A percentile compares a stretch with the other conserved stretches of the same genome.
phyloP scores from a whole-genome alignment of 441 rosid species.

The Erysimum pusillum region DNA sequence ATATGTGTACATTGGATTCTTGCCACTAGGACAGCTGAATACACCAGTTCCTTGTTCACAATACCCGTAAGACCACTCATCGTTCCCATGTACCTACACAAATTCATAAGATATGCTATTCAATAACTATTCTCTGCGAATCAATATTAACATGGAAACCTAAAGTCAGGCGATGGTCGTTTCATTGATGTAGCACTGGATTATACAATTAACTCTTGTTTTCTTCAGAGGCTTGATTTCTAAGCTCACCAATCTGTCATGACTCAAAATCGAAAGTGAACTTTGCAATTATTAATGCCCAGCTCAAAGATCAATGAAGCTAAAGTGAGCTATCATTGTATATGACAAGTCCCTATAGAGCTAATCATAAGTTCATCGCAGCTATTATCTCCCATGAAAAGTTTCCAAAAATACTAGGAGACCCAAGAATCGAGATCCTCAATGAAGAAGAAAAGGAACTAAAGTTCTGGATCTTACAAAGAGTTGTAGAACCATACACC shows the following conservation, averaged over 20 bases:
- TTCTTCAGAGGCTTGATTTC: background rate
- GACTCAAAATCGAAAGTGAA: conserved; percentile 14
- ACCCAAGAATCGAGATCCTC: background rate
- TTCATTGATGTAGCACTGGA: no score
- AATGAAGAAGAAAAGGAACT: background rate
- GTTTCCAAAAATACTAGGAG: background rate
- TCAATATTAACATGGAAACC: background rate
- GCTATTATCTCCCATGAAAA: background rate
- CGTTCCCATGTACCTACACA: conserved; percentile 83
- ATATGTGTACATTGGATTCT: conserved; percentile 93
- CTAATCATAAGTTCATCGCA: background rate
- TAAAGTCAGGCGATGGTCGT: conserved; percentile 11
- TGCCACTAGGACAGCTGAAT: conserved; percentile 83
- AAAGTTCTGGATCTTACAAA: background rate
- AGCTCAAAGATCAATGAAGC: conserved; percentile 23
- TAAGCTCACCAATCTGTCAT: background rate
- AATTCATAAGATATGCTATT: background rate
- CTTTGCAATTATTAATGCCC: background rate
- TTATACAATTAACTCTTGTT: background rate
- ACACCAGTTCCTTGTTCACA: conserved; percentile 96
- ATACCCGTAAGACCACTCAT: conserved; percentile 97
- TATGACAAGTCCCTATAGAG: background rate
- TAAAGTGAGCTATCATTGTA: conserved; percentile 14
- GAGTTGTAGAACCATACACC: background rate
- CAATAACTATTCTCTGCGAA: conserved; percentile 6